Base-by-base conservation (phyloP, 768 basidiomycete species). In the Podaxis sp. region DNA sequence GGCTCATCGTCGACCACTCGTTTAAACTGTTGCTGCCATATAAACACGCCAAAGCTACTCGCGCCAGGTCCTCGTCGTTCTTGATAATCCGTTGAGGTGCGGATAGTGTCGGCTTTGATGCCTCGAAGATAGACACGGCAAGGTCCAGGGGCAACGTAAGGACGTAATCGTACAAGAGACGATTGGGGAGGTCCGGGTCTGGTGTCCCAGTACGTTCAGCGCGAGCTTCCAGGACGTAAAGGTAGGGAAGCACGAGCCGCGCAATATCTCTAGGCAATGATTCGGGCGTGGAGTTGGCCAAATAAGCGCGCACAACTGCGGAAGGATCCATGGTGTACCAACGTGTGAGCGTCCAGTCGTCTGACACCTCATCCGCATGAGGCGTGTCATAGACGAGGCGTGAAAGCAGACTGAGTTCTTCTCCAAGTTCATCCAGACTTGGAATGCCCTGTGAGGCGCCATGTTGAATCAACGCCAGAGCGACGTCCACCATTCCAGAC, bases 211-310 rank as follows among this genome's bases (percentile, higher is more conserved):
- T 75, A 24, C 96, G 89, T 74, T 98, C 96, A 50, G 88, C 85
- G 22, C 90, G 88, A 22, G 93, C 83, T 73, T 98, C 95, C 29
- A 98, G 80, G 24, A 98, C 94, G 67, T 90, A 96, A 0, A 98
- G 83, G 72, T 97, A 99, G 2, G 96, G 96, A 74, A 94, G 81
- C 38, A 96, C 92, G 38, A 97, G 86, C 33, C 81, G 83, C 24
- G 81, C 76, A 46, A 98, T 86, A 67, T 94, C 89, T 49, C 73
- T 72, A 2, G 87, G 81, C 19, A 98, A 69, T 17, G 84, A 84
- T 2, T 82, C 78, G 3, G 89, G 78, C 2, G 85, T 85, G 4
- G 95, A 91, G 71, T 88, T 76, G 3, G 82, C 75, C 9, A 97
- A 83, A 72, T 96, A 98, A 43, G 90, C 89, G 9, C 75, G 75